Percentiles rank a stretch among this genome's conserved stretches.
Evolutionary conservation across 257 asterid genomes (phyloP).

Genomic region (Mitragyna speciosa): DNA sequence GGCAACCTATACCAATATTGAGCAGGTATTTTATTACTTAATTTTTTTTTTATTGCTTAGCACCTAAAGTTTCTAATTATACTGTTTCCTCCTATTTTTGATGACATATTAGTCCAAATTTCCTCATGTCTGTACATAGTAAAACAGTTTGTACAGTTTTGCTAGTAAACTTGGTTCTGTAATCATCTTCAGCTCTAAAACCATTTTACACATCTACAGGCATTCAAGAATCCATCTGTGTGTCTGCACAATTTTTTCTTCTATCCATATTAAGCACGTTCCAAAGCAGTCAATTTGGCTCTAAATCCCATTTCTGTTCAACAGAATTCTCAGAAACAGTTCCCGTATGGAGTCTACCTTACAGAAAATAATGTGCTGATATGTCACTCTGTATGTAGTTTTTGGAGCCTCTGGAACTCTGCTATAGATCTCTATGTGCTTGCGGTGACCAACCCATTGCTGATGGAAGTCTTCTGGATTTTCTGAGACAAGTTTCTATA

Average conservation of each 20-base stretch:
- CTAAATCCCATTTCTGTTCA: not conserved
- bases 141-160: not conserved
- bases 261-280: not conserved
- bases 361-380: not conserved
- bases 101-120: not conserved
- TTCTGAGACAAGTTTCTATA: slow-evolving; percentile 53
- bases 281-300: not conserved
- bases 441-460: slow-evolving; percentile 53
- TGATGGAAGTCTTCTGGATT: slow-evolving; percentile 53
- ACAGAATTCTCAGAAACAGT: not conserved
- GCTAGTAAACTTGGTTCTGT: not conserved
- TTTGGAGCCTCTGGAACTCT: slow-evolving; percentile 53
- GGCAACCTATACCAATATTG: slow-evolving; percentile 38
- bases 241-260: not conserved
- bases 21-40: slow-evolving; percentile 27
- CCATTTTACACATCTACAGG: not conserved
- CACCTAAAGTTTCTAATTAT: not conserved
- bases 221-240: not conserved
- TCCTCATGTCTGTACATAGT: too few species aligned
- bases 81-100: not conserved
- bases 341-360: not conserved
- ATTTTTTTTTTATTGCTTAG: not conserved
- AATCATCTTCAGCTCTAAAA: slow-evolving; percentile 1
- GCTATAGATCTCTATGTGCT: slow-evolving; percentile 52
- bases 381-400: slow-evolving; percentile 28